Evolutionary conservation across 2,329 filamentous ascomycete genomes (phyloP).

Genomic region (Hypoxylon sp.): DNA sequence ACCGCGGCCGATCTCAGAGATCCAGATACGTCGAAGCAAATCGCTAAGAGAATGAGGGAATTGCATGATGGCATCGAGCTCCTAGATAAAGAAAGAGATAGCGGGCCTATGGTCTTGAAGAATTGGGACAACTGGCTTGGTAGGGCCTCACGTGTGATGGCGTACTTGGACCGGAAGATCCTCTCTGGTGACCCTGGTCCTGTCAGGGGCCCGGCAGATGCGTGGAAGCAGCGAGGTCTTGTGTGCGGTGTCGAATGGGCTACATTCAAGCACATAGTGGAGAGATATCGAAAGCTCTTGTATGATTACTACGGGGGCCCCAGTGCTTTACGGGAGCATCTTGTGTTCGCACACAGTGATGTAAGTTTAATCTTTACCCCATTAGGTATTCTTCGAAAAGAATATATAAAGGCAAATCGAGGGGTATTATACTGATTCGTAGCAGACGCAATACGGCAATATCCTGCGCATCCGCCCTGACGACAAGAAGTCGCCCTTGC

Average conservation of each 20-base stretch:
- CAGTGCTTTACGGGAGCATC: conserved; percentile 74
- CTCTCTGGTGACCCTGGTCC: conserved; percentile 55
- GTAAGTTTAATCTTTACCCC: conserved; percentile 64
- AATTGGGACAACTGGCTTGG: conserved; percentile 96
- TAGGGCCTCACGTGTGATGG: conserved; percentile 71
- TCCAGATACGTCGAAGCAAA: conserved; percentile 87
- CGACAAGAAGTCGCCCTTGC: conserved; percentile 83
- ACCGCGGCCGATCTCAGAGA: conserved; percentile 81
- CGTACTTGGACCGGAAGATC: conserved; percentile 70
- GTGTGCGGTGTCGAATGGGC: conserved; percentile 89
- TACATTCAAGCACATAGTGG: conserved; percentile 78
- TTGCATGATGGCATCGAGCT: conserved; percentile 94
- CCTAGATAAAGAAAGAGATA: conserved; percentile 79
- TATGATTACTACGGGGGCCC: conserved; percentile 76
- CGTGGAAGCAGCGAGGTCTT: conserved; percentile 78
- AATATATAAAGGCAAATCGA: no score
- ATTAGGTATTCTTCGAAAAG: no score
- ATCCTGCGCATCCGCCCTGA: conserved; percentile 80
- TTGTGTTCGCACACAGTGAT: conserved; percentile 98
- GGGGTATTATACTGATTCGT: conserved; percentile 22
- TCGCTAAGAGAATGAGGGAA: conserved; percentile 97
- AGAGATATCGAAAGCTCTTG: conserved; percentile 83
- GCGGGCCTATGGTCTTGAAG: conserved; percentile 85
- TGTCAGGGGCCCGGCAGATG: conserved; percentile 52
- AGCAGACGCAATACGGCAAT: conserved; percentile 96